Evolutionary conservation across 306 rosid species (phyloP), one percentile per base, ranked within the genome.

Genomic region (Phaseolus lunatus): DNA sequence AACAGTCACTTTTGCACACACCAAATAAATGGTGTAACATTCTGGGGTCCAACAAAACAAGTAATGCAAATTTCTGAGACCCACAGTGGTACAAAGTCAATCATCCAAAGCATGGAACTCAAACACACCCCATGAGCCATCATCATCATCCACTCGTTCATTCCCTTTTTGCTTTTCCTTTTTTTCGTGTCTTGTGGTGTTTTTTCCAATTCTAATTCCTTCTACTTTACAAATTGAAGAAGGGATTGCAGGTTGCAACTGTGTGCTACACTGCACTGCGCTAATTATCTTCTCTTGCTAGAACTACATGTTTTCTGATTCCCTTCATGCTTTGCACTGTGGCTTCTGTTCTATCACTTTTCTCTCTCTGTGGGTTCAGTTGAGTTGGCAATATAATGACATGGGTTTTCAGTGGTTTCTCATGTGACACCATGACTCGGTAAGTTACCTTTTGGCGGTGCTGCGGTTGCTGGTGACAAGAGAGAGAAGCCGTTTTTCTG

Each of bases 251-350:
- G 70, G 20, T 64, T 64, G 3, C 27, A 35, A 64, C 70, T 65
- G 3, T 37, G 18, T 39, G 47, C 50, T 65, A 5, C 70, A 43
- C 79, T 61, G 19, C 77, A 70, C 79, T 68, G 3, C 57, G 54
- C 85, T 82, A 59, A 80, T 84, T 67, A 80, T 87, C 88, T 85
- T 75, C 79, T 65, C 31, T 73, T 39, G 9, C 57, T 80, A 58
- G 77, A 80, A 69, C 39, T 68, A 80, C 73, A 81, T 87, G 90
- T 81, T 87, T 78, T 66, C 76, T 71, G 85, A 88, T 89, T 86
- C 93, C 96, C 96, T 84, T 85, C 78, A 86, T 88, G 90, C 90
- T 88, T 82, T 73, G 78, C 90, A 88, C 72, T 87, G 44, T 79
- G 75, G 54, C 88, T 84, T 73, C 31, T 84, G 24, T 79, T 84